Percentiles rank a stretch among this genome's conserved stretches.
phyloP scores from a whole-genome alignment of 2,329 filamentous ascomycete genomes.

The Proliferodiscus dingleyae region DNA sequence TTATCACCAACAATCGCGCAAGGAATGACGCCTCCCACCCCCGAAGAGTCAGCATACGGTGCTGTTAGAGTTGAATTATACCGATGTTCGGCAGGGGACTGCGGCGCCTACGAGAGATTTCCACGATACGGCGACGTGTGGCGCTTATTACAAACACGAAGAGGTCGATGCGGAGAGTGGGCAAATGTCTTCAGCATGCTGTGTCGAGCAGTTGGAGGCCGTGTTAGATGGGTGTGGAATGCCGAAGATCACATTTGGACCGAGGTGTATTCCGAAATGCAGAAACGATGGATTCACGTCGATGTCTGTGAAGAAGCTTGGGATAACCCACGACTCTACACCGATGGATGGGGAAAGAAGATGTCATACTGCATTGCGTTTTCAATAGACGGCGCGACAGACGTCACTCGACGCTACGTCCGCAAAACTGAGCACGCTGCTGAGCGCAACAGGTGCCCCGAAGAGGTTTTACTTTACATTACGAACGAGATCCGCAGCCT shows the following conservation, averaged over 20 bases:
- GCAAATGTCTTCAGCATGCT: conserved; percentile 99
- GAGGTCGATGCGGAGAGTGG: conserved; percentile 91
- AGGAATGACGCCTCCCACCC: conserved; percentile 78
- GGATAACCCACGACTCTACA: conserved; percentile 90
- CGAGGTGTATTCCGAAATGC: conserved; percentile 91
- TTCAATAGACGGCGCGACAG: conserved; percentile 75
- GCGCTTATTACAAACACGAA: conserved; percentile 78
- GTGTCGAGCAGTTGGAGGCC: conserved; percentile 83
- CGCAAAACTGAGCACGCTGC: conserved; percentile 67
- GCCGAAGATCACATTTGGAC: conserved; percentile 97
- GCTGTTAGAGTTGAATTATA: conserved; percentile 87
- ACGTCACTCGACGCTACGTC: conserved; percentile 63
- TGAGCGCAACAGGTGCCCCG: conserved; percentile 75
- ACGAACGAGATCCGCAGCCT: conserved; percentile 86
- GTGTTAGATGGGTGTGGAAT: conserved; percentile 98
- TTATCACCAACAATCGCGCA: conserved; percentile 75
- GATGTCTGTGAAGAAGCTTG: conserved; percentile 92
- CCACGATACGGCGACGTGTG: conserved; percentile 95
- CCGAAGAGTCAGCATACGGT: conserved; percentile 84
- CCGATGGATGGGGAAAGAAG: conserved; percentile 93
- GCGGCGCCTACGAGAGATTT: conserved; percentile 79
- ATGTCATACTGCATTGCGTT: conserved; percentile 97
- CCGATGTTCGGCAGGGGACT: conserved; percentile 71
- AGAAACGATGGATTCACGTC: conserved; percentile 92
- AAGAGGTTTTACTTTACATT: conserved; percentile 87